Conservation (phyloP, 2,329 filamentous ascomycete genomes). For the Microascus cirrosus region DNA sequence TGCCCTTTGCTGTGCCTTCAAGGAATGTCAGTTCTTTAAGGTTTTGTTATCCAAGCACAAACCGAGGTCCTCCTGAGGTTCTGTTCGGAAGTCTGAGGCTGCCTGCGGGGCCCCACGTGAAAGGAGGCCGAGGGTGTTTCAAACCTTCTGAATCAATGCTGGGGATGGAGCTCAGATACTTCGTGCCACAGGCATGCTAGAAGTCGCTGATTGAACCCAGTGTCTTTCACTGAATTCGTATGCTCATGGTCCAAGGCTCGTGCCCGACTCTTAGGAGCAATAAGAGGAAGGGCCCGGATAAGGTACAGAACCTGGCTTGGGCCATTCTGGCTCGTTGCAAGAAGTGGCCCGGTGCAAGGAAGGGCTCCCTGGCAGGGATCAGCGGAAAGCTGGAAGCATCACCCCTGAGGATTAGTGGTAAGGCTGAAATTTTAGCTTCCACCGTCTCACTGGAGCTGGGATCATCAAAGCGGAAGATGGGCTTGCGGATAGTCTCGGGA, state of each 20-base stretch:
- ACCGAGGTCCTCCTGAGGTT: background rate
- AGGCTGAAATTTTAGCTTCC: background rate
- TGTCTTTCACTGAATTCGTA: too few relatives aligned
- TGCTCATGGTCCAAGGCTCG: too few relatives aligned
- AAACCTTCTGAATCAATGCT: background rate
- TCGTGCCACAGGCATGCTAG: too few relatives aligned
- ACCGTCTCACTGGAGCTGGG: background rate
- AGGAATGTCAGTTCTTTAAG: background rate
- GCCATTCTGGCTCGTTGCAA: too few relatives aligned
- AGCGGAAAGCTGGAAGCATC: background rate
- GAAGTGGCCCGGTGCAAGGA: too few relatives aligned
- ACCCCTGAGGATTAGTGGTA: background rate
- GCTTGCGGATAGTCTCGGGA: background rate
- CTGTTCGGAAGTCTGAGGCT: background rate
- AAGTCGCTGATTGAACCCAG: too few relatives aligned
- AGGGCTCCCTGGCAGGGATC: background rate
- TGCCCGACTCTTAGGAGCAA: too few relatives aligned
- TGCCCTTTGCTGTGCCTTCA: too few relatives aligned
- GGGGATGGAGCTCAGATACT: too few relatives aligned
- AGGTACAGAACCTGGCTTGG: too few relatives aligned
- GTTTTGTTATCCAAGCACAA: background rate
- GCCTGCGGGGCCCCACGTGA: background rate
- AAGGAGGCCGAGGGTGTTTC: background rate
- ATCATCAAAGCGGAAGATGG: background rate
- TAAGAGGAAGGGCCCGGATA: too few relatives aligned